These are phyloP conservation scores for Neoboletus subvelutipes DNA, from an alignment of 768 basidiomycete genomes.

Conservation along the genomic window DNA sequence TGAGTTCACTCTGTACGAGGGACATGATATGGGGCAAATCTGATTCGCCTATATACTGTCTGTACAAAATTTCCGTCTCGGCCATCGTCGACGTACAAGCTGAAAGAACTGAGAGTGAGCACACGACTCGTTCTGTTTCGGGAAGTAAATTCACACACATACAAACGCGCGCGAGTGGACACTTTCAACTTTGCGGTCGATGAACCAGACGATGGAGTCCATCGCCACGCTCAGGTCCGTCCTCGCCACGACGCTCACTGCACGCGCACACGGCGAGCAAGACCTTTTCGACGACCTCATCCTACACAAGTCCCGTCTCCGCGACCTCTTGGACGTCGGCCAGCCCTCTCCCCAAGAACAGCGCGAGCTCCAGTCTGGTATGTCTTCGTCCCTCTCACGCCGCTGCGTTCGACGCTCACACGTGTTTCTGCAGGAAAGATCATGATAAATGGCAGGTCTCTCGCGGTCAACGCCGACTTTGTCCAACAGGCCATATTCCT, in stretches of 20 bases:
- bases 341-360: conserved; percentile 61
- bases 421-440: conserved; percentile 58
- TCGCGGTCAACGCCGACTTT: conserved; percentile 78
- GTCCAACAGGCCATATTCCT: conserved; percentile 75
- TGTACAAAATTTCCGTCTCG: conserved; percentile 51
- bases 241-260: conserved; percentile 47
- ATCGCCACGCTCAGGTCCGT: conserved; percentile 55
- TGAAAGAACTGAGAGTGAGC: too few species aligned
- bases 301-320: conserved; percentile 60
- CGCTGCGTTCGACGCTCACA: background rate
- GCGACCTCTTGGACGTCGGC: conserved; percentile 65
- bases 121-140: too few species aligned
- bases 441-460: conserved; percentile 58
- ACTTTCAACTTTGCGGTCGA: background rate
- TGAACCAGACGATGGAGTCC: conserved; percentile 46
- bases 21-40: conserved; percentile 84
- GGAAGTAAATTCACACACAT: background rate
- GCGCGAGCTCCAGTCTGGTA: conserved; percentile 62
- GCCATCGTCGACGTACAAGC: conserved; percentile 22
- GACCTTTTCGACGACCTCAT: conserved; percentile 75
- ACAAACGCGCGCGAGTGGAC: background rate
- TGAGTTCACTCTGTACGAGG: conserved; percentile 88
- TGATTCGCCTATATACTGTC: conserved; percentile 71
- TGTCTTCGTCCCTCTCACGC: conserved; percentile 40
- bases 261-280: conserved; percentile 58